Evolutionary conservation across 208 protist genomes (phyloP).

Genomic region (Novymonas esmeraldas): DNA sequence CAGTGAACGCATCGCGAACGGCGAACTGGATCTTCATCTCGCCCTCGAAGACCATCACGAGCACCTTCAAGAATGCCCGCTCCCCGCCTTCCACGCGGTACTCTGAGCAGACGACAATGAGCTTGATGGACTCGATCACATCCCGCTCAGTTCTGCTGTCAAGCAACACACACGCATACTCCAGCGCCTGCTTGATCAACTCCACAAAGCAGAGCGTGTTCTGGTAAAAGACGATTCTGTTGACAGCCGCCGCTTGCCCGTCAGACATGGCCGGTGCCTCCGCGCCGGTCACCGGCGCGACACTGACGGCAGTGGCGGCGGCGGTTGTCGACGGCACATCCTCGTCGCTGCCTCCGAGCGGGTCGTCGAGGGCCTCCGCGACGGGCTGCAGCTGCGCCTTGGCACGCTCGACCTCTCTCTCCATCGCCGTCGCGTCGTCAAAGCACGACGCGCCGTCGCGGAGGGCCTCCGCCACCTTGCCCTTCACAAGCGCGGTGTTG

Average conservation of each 20-base stretch:
- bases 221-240: conserved; percentile 79
- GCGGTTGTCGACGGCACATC: no score
- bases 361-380: conserved; percentile 31
- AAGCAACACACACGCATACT: conserved; percentile 66
- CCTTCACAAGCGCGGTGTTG: conserved; percentile 45
- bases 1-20: conserved; percentile 87
- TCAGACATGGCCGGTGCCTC: conserved; percentile 52
- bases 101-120: conserved; percentile 83
- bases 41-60: conserved; percentile 88
- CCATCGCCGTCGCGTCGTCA: conserved; percentile 29
- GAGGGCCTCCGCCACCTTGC: conserved; percentile 53
- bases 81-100: conserved; percentile 74
- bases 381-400: conserved; percentile 45
- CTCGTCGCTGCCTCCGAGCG: conserved; percentile 20
- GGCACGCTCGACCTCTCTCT: conserved; percentile 34
- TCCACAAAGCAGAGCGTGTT: conserved; percentile 70
- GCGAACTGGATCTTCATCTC: conserved; percentile 90
- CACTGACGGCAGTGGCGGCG: no score
- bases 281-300: no score
- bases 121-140: conserved; percentile 87
- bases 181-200: conserved; percentile 67
- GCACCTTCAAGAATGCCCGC: conserved; percentile 70
- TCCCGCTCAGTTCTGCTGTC: conserved; percentile 88
- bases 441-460: conserved; percentile 38
- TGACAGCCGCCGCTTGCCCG: conserved; percentile 56